A percentile compares a stretch with the other conserved stretches of the same genome.
phyloP scores from a whole-genome alignment of 1,284 basidiomycete genomes.

The Sutorius eximius region DNA sequence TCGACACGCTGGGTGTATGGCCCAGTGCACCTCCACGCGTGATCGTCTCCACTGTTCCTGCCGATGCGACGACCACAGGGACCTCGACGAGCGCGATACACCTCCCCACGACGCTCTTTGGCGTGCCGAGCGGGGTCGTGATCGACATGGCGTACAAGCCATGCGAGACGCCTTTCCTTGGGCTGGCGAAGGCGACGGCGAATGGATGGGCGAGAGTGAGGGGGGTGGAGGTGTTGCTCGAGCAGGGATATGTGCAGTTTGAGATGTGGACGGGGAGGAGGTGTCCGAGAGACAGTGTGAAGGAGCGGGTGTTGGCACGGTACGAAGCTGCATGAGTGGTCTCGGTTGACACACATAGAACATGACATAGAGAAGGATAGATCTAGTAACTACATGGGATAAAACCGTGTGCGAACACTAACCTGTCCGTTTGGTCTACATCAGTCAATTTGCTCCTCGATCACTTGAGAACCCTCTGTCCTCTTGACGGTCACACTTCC shows the following conservation, averaged over 20 bases:
- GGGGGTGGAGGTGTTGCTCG: constrained; percentile 82
- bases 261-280: constrained; percentile 74
- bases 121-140: constrained; percentile 56
- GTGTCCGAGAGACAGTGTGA: constrained; percentile 51
- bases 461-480: constrained; percentile 11
- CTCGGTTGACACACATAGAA: not conserved
- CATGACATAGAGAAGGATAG: too few species aligned
- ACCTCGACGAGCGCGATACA: constrained; percentile 41
- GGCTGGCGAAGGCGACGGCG: constrained; percentile 48
- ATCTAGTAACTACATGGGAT: too few species aligned
- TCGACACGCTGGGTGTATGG: constrained; percentile 60
- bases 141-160: constrained; percentile 94
- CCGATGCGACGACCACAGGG: constrained; percentile 53
- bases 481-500: constrained; percentile 34
- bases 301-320: constrained; percentile 48
- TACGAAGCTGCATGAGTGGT: constrained; percentile 36
- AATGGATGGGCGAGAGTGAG: constrained; percentile 72
- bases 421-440: too few species aligned
- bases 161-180: constrained; percentile 66
- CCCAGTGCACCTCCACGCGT: constrained; percentile 66
- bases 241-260: constrained; percentile 88
- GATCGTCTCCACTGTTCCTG: constrained; percentile 86
- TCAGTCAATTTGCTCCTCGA: constrained; percentile 26
- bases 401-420: too few species aligned
- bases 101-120: constrained; percentile 59